phyloP scores from a whole-genome alignment of 2,329 filamentous ascomycete species.

The Metarhizium rileyi region DNA sequence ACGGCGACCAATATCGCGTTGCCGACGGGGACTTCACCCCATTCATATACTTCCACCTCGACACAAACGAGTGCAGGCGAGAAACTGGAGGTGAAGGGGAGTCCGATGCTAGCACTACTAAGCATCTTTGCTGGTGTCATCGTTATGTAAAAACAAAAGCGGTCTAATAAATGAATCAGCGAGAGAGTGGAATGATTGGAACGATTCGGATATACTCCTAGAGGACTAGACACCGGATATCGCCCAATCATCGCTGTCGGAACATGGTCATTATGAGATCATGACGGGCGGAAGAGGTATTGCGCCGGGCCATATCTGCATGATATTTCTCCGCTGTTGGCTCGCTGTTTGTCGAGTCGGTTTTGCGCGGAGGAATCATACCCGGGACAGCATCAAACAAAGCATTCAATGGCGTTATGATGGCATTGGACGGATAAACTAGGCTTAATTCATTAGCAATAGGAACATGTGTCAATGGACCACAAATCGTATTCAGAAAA shows the following conservation, averaged over 20 bases:
- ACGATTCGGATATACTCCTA: not conserved
- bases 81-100: not conserved
- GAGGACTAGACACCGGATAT: not conserved
- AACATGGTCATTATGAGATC: not conserved
- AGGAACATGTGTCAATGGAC: not conserved
- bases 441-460: not conserved
- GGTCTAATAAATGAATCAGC: not conserved
- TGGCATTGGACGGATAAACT: not conserved
- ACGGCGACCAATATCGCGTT: conserved; percentile 12
- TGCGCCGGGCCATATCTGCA: not conserved
- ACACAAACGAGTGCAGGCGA: conserved; percentile 2
- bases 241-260: not conserved
- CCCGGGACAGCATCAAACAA: not conserved
- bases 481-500: too few relatives aligned
- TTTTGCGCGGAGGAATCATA: not conserved
- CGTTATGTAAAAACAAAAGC: not conserved
- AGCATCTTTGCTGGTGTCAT: not conserved
- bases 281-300: not conserved
- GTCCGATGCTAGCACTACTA: not conserved
- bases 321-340: not conserved
- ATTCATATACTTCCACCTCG: conserved; percentile 5
- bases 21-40: conserved; percentile 9
- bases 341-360: not conserved
- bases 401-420: not conserved
- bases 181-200: not conserved